Evolutionary conservation across 148 eudicot species (phyloP).

Genomic region (Chenopodium quinoa): DNA sequence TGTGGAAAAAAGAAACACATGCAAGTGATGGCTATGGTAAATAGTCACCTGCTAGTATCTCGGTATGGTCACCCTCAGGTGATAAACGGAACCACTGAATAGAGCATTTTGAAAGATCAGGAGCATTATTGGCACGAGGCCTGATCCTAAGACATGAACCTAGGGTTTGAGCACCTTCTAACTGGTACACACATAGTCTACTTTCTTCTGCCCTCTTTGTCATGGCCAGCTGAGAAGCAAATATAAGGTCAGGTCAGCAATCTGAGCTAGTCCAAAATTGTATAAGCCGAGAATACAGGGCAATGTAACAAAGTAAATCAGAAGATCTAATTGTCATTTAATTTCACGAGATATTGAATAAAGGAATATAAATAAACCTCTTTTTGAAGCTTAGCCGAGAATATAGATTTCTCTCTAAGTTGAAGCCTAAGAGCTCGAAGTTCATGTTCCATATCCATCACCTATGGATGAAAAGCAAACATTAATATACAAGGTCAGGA

Average conservation of each 20-base stretch:
- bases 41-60: constrained; percentile 77
- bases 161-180: constrained; percentile 65
- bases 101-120: constrained; percentile 76
- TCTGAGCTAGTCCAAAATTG: not conserved
- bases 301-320: not conserved
- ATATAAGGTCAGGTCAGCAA: not conserved
- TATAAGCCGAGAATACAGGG: not conserved
- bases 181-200: constrained; percentile 52
- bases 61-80: constrained; percentile 71
- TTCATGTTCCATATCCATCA: constrained; percentile 95
- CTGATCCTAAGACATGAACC: constrained; percentile 76
- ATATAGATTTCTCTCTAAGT: constrained; percentile 75
- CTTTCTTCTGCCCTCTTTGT: constrained; percentile 82
- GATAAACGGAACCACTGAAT: constrained; percentile 94
- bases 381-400: constrained; percentile 81
- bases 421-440: constrained; percentile 84
- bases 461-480: constrained; percentile 38
- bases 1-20: not conserved
- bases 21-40: not conserved
- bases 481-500: not conserved
- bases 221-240: constrained; percentile 61
- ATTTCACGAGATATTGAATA: not conserved
- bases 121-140: constrained; percentile 61
- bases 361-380: constrained; percentile 48
- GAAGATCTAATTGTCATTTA: not conserved